A percentile compares a stretch with the other conserved stretches of the same genome.
phyloP scores from a whole-genome alignment of 169 alveolate genomes.

The Cryptosporidium ryanae region DNA sequence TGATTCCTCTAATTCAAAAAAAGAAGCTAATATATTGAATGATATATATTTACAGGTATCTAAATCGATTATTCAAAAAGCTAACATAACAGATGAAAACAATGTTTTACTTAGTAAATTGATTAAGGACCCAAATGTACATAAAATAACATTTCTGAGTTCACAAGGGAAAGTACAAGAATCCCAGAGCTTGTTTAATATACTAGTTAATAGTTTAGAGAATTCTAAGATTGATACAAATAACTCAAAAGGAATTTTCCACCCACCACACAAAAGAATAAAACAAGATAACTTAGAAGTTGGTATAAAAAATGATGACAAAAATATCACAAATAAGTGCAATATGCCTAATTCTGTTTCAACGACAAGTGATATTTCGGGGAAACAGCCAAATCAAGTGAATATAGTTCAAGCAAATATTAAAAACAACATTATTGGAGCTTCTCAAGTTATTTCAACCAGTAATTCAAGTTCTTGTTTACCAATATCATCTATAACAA shows the following conservation, averaged over 20 bases:
- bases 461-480: background rate
- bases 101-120: conserved; percentile 26
- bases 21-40: background rate
- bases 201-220: conserved; percentile 27
- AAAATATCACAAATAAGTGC: background rate
- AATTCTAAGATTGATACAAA: conserved; percentile 1
- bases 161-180: conserved; percentile 62
- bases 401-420: background rate
- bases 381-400: background rate
- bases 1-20: background rate
- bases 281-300: conserved; percentile 18
- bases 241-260: background rate
- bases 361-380: background rate
- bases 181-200: conserved; percentile 23
- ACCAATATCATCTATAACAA: conserved; percentile 1
- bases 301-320: conserved; percentile 1
- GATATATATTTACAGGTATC: conserved; percentile 16
- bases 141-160: conserved; percentile 41
- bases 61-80: conserved; percentile 21
- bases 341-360: conserved; percentile 23
- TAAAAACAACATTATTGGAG: background rate
- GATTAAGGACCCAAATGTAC: conserved; percentile 39
- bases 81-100: conserved; percentile 15
- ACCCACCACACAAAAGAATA: conserved; percentile 25
- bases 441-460: background rate